These are phyloP conservation scores for Cinnamomum chago DNA, from an alignment of 164 flowering plant genomes.

Conservation along the genomic window DNA sequence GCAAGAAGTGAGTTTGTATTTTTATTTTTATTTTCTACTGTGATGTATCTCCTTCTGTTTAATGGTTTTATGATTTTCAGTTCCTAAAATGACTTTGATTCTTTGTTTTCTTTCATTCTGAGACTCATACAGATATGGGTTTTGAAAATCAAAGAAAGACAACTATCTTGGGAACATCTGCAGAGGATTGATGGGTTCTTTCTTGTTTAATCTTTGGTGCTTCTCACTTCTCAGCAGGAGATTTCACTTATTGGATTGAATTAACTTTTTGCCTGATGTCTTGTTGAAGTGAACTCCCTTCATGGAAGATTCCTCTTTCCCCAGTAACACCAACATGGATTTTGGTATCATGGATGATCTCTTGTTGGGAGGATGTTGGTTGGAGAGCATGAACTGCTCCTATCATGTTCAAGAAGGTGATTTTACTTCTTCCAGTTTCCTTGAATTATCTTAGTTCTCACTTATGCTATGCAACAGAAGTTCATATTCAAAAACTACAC, in stretches of 20 bases:
- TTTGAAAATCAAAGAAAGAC: neutral
- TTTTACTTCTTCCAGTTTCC: conserved; percentile 26
- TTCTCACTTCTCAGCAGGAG: neutral
- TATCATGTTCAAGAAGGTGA: conserved; percentile 42
- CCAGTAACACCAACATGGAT: conserved; percentile 24
- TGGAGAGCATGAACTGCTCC: conserved; percentile 54
- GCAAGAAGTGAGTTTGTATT: neutral
- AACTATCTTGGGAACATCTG: neutral
- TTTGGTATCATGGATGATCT: conserved; percentile 66
- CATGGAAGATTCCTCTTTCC: conserved; percentile 21
- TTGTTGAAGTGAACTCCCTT: conserved; percentile 11
- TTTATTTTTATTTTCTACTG: neutral
- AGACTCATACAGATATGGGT: neutral
- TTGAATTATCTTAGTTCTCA: conserved; percentile 35
- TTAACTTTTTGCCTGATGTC: conserved; percentile 3
- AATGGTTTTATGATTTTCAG: neutral
- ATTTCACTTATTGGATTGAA: neutral
- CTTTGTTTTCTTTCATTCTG: neutral
- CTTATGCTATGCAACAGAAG: conserved; percentile 17
- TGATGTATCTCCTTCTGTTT: neutral
- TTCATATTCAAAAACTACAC: conserved; percentile 17
- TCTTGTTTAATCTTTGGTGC: neutral
- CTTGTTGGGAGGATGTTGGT: conserved; percentile 75
- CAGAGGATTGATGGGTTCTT: neutral
- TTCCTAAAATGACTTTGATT: neutral